These are phyloP conservation scores for Eustoma russellianum DNA, from an alignment of 257 asterid species.

Conservation along the genomic window DNA sequence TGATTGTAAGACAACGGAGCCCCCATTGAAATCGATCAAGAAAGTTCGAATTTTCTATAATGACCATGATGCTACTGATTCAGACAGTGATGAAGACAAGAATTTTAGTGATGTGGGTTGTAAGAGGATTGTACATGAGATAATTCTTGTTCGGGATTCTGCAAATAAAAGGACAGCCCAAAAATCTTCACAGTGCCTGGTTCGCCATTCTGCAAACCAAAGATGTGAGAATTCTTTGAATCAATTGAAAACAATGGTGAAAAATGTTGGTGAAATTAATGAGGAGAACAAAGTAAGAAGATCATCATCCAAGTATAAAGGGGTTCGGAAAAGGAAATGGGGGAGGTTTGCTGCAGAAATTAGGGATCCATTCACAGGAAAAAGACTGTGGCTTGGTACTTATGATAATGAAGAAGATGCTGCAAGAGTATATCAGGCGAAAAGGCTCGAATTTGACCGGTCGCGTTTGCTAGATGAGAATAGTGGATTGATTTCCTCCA, in stretches of 20 bases:
- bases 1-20: not conserved
- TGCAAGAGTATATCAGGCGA: conserved; percentile 21
- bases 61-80: conserved; percentile 37
- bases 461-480: not conserved
- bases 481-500: conserved; percentile 5
- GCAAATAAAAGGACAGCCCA: too few relatives aligned
- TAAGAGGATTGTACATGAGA: conserved; percentile 21
- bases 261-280: not conserved
- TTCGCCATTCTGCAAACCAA: not conserved
- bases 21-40: not conserved
- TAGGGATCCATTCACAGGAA: conserved; percentile 16
- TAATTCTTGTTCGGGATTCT: conserved; percentile 6
- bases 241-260: not conserved
- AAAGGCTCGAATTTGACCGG: conserved; percentile 19
- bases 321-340: conserved; percentile 33
- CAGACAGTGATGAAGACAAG: conserved; percentile 13
- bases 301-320: conserved; percentile 11
- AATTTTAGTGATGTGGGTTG: not conserved
- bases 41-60: conserved; percentile 16
- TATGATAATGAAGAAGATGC: conserved; percentile 24
- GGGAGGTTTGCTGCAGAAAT: conserved; percentile 36
- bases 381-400: conserved; percentile 33
- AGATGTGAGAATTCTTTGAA: not conserved
- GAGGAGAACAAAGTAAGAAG: conserved; percentile 7
- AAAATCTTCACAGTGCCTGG: not conserved